Evolutionary conservation across 805 yeast species (phyloP), one percentile per base, ranked within the genome.

Genomic region (Teunomyces stri): DNA sequence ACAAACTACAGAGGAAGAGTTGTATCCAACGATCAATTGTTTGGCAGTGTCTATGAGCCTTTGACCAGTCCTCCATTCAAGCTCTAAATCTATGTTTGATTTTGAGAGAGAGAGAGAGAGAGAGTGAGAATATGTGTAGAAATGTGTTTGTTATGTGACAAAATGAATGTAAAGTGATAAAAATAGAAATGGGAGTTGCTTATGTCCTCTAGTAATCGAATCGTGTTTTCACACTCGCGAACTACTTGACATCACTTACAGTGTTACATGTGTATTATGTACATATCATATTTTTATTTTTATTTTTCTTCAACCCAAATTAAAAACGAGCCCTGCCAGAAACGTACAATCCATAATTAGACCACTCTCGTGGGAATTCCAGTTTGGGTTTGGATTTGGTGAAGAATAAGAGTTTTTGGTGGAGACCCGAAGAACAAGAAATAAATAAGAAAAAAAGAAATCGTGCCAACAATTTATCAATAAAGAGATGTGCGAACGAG

Each of bases 21-120:
- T 37, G 76, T 76, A 6, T 81, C 89, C 0, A 69, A 64, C 20
- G 96, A 89, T 58, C 61, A 62, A 44, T 66, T 87, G 46, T 81
- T 78, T 55, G 62, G 70, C 15, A 58, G 62, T 5, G 83, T 81
- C 11, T 88, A 89, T 61, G 76, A 78, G 51, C 79, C 78, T 7
- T 68, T 85, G 61, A 72, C 66, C 16, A 60, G 69, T 31, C 85
- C 87, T 0, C 25, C 29, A 18, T 48, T 48, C 42, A 37, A 37
- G 40, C 40, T 37, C 11, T 37, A 37, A 22, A 15, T n/a, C 15
- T 12, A 12, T 6, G 4, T 31, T 13, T 25, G 15, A 13, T 2
- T 9, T 31, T 31, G 16, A 30, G 13, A 21, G 25, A 36, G 15
- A 37, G 7, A 37, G 15, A 37, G 22, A 36, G 3, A 36, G 6